phyloP scores from a whole-genome alignment of 257 asterid genomes.

The Nicotiana attenuata region DNA sequence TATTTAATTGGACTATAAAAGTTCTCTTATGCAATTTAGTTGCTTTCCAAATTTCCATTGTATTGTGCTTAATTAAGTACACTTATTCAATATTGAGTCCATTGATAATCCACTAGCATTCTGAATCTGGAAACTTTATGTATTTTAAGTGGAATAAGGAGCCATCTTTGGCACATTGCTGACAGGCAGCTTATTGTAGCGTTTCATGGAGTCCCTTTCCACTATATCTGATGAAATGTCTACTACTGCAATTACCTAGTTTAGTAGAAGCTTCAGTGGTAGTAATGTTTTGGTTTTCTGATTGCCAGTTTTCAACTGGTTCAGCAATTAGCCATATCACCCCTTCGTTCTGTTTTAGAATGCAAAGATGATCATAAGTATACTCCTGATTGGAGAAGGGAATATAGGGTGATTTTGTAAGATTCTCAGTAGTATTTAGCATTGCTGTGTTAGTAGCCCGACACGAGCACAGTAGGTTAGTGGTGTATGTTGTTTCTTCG shows the following conservation, averaged over 20 bases:
- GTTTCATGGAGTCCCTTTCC: background rate
- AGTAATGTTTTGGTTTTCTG: background rate
- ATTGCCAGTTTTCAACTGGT: background rate
- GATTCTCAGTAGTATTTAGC: background rate
- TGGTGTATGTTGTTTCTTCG: background rate
- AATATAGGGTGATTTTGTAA: background rate
- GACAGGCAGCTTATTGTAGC: background rate
- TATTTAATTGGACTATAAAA: background rate
- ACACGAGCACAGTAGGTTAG: background rate
- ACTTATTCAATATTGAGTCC: background rate
- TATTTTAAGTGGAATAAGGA: background rate
- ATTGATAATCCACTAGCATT: background rate
- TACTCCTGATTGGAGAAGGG: background rate
- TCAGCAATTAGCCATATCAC: background rate
- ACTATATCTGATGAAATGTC: background rate
- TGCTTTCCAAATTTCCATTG: background rate
- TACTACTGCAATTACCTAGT: background rate
- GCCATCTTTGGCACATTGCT: background rate
- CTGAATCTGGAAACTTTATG: background rate
- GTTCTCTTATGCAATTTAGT: background rate
- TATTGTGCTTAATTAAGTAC: background rate
- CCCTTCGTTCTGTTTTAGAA: background rate
- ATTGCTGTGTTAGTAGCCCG: background rate
- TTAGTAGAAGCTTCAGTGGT: background rate
- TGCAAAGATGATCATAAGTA: background rate